Evolutionary conservation across 768 basidiomycete genomes (phyloP), one percentile per base, ranked within the genome.

Genomic region (Lactifluus echinatus): DNA sequence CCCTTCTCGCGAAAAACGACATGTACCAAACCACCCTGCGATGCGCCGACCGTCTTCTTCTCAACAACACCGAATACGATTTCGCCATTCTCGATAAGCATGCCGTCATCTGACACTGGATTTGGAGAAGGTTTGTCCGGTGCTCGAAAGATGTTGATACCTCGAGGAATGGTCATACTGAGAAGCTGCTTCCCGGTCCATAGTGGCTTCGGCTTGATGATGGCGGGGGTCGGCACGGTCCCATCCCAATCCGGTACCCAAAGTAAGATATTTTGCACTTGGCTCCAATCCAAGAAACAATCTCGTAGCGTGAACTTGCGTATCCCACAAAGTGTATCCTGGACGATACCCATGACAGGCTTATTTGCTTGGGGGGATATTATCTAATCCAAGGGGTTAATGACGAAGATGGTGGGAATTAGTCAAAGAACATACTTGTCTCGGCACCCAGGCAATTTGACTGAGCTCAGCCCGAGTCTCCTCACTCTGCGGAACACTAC

Each of bases 231-330:
- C 0, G 96, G 96, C 1, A 98, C 80, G 15, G 78, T 72, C 17
- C 96, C 96, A 68, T 98, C 94, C 96, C 96, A 99, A 15, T 92
- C 91, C 0, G 94, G 93, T 1, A 97, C 83, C 96, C 96, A 99
- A 2, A 98, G 83, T 15, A 99, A 79, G 69, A 98, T 95, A 65
- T 99, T 97, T 68, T 99, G 95, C 11, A 98, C 93, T 40, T 86
- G 84, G 55, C 83, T 85, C 93, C 93, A 96, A 63, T 98, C 96
- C 68, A 96, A 74, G 75, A 98, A 97, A 17, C 85, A 83, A 68
- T 98, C 96, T 24, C 94, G 91, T 6, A 98, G 75, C 0, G 96
- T 98, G 69, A 98, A 93, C 72, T 98, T 98, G 55, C 96, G 87
- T 53, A 98, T 85, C 66, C 96, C 96, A 67, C 93, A 96, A 0